Conservation (phyloP, 2,329 filamentous ascomycete genomes). For the Hymenoscyphus scutula region DNA sequence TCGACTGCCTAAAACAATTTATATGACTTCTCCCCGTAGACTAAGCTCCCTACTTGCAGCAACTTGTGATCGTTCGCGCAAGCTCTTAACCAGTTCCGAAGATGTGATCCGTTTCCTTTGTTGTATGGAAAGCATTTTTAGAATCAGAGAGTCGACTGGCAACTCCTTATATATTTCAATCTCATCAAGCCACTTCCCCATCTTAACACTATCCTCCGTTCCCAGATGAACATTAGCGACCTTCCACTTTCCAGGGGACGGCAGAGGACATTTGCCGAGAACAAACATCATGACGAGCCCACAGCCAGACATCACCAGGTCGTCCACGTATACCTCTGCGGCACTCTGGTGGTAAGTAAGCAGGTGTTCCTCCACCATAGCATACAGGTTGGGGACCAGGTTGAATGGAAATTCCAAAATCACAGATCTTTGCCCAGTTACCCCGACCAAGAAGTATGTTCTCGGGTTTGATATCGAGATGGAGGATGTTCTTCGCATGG, state of each 20-base stretch:
- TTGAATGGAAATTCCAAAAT: constrained; percentile 17
- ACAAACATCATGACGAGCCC: too few species aligned
- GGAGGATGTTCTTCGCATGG: neutral
- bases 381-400: constrained; percentile 7
- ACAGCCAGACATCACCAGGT: neutral
- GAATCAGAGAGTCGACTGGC: too few species aligned
- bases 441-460: constrained; percentile 18
- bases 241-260: too few species aligned
- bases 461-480: neutral
- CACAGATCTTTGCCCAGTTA: constrained; percentile 16
- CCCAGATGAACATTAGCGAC: too few species aligned
- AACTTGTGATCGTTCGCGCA: constrained; percentile 3
- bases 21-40: too few species aligned
- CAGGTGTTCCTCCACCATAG: neutral
- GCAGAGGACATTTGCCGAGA: too few species aligned
- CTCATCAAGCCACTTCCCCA: too few species aligned
- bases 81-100: constrained; percentile 3
- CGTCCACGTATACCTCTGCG: neutral
- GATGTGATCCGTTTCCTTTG: constrained; percentile 5
- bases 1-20: too few species aligned
- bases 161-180: too few species aligned
- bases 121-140: too few species aligned
- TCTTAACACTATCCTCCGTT: too few species aligned
- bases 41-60: too few species aligned
- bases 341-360: neutral